Base-by-base conservation (phyloP, 2,329 filamentous ascomycete species). In the Fusarium sp. region DNA sequence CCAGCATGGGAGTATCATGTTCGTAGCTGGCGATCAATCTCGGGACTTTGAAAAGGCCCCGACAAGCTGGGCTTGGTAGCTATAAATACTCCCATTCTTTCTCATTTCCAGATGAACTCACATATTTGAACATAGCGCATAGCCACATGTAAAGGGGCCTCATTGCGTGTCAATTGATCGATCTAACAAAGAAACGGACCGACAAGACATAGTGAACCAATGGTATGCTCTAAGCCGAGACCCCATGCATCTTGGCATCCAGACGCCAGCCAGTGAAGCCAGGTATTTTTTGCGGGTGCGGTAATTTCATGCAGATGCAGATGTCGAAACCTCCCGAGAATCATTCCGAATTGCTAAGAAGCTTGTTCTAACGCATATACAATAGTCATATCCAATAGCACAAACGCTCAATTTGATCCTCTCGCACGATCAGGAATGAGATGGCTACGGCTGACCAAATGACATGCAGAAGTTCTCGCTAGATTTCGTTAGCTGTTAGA, bases 11-110 rank as follows among this genome's bases (percentile, higher is more conserved):
- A 26, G 4, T 0, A 58, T 7, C 20, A 41, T 55, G 7, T 38
- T 28, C 0, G 7, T n/a, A 1, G 6, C 22, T 24, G 17, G 4
- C 0, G 22, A 3, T 51, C 1, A 6, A 35, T 33, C 4, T 20
- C 2, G 4, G 22, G 6, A 2, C 3, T 14, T 4, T 22, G 3
- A 7, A 20, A 7, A 10, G 6, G 4, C 1, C 7, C 5, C 1
- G 31, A 6, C 0, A 9, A 18, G 5, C 3, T 31, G 11, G 28
- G 15, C 10, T 18, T 17, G 9, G 20, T 18, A 49, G 28, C 5
- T n/a, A n/a, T 14, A 14, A 3, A 3, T 8, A 1, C 7, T 24
- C 8, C 4, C 0, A 14, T 14, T 17, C 7, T 5, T 17, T 13
- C 5, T 22, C 3, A 38, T 26, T 17, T 38, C 5, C 11, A 22